phyloP scores from a whole-genome alignment of 2,329 filamentous ascomycete genomes.

The Colletotrichum sp. region DNA sequence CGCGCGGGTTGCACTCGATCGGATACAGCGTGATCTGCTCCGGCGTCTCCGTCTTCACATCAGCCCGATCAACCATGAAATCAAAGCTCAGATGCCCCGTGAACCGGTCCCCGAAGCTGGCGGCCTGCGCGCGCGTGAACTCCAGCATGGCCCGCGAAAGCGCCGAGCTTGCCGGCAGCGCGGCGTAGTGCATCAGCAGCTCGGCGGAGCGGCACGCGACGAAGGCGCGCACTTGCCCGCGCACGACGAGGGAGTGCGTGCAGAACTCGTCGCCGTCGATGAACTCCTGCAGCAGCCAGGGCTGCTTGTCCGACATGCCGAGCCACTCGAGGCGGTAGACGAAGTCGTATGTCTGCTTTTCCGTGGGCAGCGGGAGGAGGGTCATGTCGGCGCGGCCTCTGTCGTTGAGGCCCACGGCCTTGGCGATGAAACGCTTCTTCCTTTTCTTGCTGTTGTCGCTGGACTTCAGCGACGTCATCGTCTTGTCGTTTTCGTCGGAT shows the following conservation, averaged over 20 bases:
- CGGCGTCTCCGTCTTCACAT: constrained; percentile 25
- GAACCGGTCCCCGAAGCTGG: constrained; percentile 50
- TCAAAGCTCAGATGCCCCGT: constrained; percentile 78
- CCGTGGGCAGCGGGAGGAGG: constrained; percentile 61
- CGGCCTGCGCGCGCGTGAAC: constrained; percentile 67
- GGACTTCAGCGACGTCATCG: background rate
- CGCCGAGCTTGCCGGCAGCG: constrained; percentile 57
- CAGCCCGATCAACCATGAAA: constrained; percentile 64
- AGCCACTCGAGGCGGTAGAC: constrained; percentile 53
- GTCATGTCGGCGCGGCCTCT: constrained; percentile 65
- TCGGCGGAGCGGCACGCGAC: constrained; percentile 68
- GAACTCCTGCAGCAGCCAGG: constrained; percentile 75
- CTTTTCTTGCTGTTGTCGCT: background rate
- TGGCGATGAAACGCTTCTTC: constrained; percentile 64
- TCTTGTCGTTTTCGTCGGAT: background rate
- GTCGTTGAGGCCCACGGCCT: constrained; percentile 68
- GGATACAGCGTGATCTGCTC: constrained; percentile 54
- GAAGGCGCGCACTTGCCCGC: constrained; percentile 68
- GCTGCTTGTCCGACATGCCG: constrained; percentile 54
- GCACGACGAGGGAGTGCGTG: constrained; percentile 73
- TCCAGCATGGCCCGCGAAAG: constrained; percentile 65
- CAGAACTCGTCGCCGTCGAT: constrained; percentile 69
- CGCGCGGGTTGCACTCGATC: constrained; percentile 75
- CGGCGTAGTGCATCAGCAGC: constrained; percentile 69
- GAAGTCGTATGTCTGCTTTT: constrained; percentile 57